Evolutionary conservation across 2,329 filamentous ascomycete genomes (phyloP).

Genomic region (Ophiosphaerella narmari): DNA sequence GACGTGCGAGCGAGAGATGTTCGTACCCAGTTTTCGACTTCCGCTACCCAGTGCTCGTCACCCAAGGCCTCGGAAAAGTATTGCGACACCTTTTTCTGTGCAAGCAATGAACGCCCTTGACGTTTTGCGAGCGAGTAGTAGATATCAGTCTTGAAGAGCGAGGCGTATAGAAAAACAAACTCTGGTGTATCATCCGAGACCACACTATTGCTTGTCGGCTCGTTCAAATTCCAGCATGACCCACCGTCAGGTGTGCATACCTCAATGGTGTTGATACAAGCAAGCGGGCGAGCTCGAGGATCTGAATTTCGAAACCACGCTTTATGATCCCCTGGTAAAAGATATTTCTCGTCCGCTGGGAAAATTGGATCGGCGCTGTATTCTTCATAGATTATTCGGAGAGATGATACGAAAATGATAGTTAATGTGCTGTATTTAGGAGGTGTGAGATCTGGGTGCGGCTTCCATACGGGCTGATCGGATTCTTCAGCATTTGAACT

Average conservation of each 20-base stretch:
- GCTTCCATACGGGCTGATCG: neutral
- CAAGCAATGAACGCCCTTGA: slow-evolving; percentile 3
- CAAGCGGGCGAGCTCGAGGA: slow-evolving; percentile 4
- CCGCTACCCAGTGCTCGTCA: neutral
- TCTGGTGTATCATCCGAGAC: neutral
- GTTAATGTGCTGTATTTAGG: neutral
- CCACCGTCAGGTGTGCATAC: neutral
- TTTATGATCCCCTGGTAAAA: neutral
- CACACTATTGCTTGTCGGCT: neutral
- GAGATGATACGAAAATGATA: slow-evolving; percentile 1
- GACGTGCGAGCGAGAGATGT: slow-evolving; percentile 1
- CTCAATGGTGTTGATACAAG: slow-evolving; percentile 2
- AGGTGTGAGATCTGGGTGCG: neutral
- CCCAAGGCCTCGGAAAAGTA: slow-evolving; percentile 1
- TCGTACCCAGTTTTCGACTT: slow-evolving; percentile 1
- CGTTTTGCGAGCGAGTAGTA: slow-evolving; percentile 2
- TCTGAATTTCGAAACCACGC: slow-evolving; percentile 3
- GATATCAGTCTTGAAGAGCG: slow-evolving; percentile 1
- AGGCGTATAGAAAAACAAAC: neutral
- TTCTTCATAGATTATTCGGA: slow-evolving; percentile 1
- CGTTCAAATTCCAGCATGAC: neutral
- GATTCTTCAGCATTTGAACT: neutral
- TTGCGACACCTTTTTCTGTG: slow-evolving; percentile 1
- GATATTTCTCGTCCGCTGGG: neutral
- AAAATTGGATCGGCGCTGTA: slow-evolving; percentile 1